Base-by-base conservation (phyloP, 2,329 filamentous ascomycete species). In the Arthrobotrys iridis region DNA sequence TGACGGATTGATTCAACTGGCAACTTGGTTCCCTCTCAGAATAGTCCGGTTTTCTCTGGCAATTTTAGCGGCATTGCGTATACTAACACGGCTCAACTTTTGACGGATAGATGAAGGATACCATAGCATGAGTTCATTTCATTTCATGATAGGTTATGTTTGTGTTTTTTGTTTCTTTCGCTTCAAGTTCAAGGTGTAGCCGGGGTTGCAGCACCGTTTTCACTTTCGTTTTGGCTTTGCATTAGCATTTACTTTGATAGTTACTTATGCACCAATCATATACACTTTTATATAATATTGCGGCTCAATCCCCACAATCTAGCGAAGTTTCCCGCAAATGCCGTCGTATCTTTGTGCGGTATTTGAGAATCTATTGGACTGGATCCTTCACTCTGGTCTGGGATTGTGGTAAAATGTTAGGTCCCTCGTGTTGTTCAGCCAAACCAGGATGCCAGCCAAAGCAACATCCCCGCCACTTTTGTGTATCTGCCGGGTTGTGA, bases 41-140 rank as follows among this genome's bases (percentile, higher is more conserved):
- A 58, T 48, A 62, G 60, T 62, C 40, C 41, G 55, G 57, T 62
- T 74, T 67, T 74, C 52, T 45, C 60, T 35, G 33, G 45, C 55
- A 58, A 59, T 40, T 67, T 74, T 67, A 74, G 70, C 70, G 70
- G 52, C 45, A 74, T 67, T 57, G 70, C 70, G 55, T 74, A 66
- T 66, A 65, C 50, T 64, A 18, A 63, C 52, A 66, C 43, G 60
- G 55, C 48, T 73, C 59, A 45, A 22, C n/a, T n/a, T 65, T 73
- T 58, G 22, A 37, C 46, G 43, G 33, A 67, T 60, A 66, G 68
- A 57, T 37, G 50, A 45, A 62, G 68, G 60, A 60, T 63, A 24
- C 35, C 28, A 28, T 62, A 43, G 55, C 63, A 60, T 33, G 57
- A 43, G 70, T 48, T 74, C 66, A 57, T 58, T 64, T 26, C 26